Percentiles rank a stretch among this genome's conserved stretches.
Evolutionary conservation across 331 rosid species (phyloP).

Genomic region (Quercus lobata): DNA sequence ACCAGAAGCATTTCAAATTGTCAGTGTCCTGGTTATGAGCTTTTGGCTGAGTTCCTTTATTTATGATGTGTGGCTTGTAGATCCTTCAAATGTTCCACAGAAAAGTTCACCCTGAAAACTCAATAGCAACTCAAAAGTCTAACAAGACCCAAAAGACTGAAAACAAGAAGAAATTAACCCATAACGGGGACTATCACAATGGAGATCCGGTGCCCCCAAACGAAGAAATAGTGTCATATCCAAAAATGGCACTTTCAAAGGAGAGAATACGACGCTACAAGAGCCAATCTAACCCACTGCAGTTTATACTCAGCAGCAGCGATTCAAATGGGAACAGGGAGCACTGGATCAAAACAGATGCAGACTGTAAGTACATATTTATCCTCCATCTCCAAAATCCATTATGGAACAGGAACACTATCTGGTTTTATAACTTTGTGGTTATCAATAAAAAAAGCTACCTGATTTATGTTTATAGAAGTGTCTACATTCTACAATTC

Average conservation of each 20-base stretch:
- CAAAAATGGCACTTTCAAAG: constrained; percentile 42
- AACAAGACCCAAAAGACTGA: constrained; percentile 46
- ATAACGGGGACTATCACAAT: constrained; percentile 36
- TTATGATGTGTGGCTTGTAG: constrained; percentile 41
- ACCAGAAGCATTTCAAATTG: neutral
- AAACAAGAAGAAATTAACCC: constrained; percentile 50
- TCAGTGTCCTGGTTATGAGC: constrained; percentile 2
- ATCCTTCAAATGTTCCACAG: constrained; percentile 88
- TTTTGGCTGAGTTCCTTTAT: neutral
- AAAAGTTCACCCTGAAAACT: constrained; percentile 89
- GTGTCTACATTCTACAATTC: too few relatives aligned
- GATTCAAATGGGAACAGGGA: too few relatives aligned
- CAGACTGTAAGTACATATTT: too few relatives aligned
- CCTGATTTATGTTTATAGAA: too few relatives aligned
- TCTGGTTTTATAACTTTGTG: too few relatives aligned
- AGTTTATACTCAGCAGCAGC: too few relatives aligned
- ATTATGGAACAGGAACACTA: too few relatives aligned
- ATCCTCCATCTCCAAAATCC: too few relatives aligned
- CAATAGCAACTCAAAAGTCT: constrained; percentile 37
- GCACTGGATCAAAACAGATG: too few relatives aligned
- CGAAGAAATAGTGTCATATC: constrained; percentile 50
- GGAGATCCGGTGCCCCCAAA: constrained; percentile 47
- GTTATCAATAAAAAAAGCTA: too few relatives aligned
- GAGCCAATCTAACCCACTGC: constrained; percentile 45
- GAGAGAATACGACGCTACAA: constrained; percentile 39